A percentile compares a stretch with the other conserved stretches of the same genome.
Evolutionary conservation across 257 asterid genomes (phyloP).

Genomic region (Cordia subcordata): DNA sequence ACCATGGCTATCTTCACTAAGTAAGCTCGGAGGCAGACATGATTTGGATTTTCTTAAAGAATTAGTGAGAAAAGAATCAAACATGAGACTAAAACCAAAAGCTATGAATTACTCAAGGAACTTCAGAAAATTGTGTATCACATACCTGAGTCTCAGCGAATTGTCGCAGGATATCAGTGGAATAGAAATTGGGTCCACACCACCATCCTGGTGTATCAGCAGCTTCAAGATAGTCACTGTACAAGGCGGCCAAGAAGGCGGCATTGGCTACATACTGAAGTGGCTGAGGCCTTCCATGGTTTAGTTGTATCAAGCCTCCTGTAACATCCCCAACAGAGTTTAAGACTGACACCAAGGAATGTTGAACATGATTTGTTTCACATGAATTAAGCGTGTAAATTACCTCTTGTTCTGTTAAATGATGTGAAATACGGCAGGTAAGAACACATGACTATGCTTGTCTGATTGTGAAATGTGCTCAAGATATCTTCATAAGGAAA

Average conservation of each 20-base stretch:
- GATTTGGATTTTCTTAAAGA: too few relatives aligned
- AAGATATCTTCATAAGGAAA: slow-evolving; percentile 92
- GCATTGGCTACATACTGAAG: slow-evolving; percentile 93
- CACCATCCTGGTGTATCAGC: slow-evolving; percentile 98
- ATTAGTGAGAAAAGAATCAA: background rate
- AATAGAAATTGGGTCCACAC: slow-evolving; percentile 92
- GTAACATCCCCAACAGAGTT: slow-evolving; percentile 18
- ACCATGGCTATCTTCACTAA: too few relatives aligned
- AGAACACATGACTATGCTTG: slow-evolving; percentile 89
- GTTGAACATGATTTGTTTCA: background rate
- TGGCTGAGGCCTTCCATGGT: slow-evolving; percentile 93
- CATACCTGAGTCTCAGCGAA: slow-evolving; percentile 88
- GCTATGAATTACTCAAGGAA: background rate
- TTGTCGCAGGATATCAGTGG: slow-evolving; percentile 66
- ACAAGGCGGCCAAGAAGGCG: slow-evolving; percentile 81
- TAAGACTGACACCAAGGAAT: background rate
- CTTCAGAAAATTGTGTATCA: background rate
- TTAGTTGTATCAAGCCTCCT: slow-evolving; percentile 90
- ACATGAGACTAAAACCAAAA: background rate
- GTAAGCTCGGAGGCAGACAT: too few relatives aligned
- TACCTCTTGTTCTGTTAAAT: slow-evolving; percentile 86
- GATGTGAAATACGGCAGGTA: slow-evolving; percentile 75
- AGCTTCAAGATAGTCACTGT: slow-evolving; percentile 83
- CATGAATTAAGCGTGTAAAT: background rate
- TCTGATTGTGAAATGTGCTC: slow-evolving; percentile 87